A percentile compares a stretch with the other conserved stretches of the same genome.
Evolutionary conservation across 768 basidiomycete genomes (phyloP).

Genomic region (Mycena belliarum): DNA sequence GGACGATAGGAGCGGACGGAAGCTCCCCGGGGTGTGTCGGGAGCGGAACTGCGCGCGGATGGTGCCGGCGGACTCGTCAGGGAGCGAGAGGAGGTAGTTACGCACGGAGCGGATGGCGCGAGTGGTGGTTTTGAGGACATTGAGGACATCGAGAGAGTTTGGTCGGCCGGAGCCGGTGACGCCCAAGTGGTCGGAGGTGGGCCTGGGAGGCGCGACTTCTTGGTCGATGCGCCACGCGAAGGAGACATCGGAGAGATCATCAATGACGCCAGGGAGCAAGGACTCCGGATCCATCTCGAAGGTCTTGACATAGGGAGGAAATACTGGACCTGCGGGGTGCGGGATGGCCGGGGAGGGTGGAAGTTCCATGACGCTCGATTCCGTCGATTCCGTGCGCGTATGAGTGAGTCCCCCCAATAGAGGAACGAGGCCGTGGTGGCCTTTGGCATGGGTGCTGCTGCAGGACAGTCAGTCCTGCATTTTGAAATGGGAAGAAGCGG

Average conservation of each 20-base stretch:
- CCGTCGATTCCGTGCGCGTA: constrained; percentile 41
- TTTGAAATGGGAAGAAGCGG: constrained; percentile 19
- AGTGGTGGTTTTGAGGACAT: constrained; percentile 76
- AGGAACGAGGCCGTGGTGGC: constrained; percentile 66
- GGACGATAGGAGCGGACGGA: constrained; percentile 38
- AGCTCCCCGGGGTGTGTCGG: constrained; percentile 37
- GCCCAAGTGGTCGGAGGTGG: constrained; percentile 21
- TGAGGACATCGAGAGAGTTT: constrained; percentile 54
- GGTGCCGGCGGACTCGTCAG: constrained; percentile 66
- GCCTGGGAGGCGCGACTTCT: not conserved
- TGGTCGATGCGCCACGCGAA: constrained; percentile 58
- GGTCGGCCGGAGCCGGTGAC: constrained; percentile 24
- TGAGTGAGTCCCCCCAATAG: constrained; percentile 67
- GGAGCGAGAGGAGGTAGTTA: constrained; percentile 81
- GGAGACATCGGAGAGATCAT: constrained; percentile 69
- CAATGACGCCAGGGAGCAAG: constrained; percentile 73
- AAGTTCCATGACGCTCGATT: constrained; percentile 47
- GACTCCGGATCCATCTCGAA: constrained; percentile 76
- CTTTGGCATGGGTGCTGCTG: constrained; percentile 36
- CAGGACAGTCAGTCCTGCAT: constrained; percentile 20
- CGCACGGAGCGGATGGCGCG: constrained; percentile 79
- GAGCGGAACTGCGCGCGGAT: constrained; percentile 61
- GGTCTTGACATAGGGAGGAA: constrained; percentile 60
- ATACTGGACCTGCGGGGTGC: constrained; percentile 40
- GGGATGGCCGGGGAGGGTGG: constrained; percentile 71